Evolutionary conservation across 768 basidiomycete genomes (phyloP).

Genomic region (Tricholoma furcatifolium): DNA sequence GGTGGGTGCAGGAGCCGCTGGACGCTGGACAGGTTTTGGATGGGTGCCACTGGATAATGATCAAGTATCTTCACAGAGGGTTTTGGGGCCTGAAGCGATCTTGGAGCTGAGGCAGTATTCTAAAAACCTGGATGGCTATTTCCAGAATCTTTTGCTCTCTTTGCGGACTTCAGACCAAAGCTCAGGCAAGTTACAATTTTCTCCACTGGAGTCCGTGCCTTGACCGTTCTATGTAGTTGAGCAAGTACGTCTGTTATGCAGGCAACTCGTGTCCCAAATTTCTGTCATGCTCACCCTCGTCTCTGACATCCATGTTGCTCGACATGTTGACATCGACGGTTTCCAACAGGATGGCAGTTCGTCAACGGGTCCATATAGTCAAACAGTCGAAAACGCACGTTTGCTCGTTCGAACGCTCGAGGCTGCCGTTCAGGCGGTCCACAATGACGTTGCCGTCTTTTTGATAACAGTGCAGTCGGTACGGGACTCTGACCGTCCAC

Average conservation of each 20-base stretch:
- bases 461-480: slow-evolving; percentile 58
- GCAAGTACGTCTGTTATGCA: slow-evolving; percentile 42
- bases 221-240: slow-evolving; percentile 28
- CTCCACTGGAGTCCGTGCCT: background rate
- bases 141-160: slow-evolving; percentile 37
- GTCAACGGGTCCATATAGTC: slow-evolving; percentile 52
- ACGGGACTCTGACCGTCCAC: slow-evolving; percentile 34
- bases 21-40: slow-evolving; percentile 83
- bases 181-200: slow-evolving; percentile 32
- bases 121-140: slow-evolving; percentile 48
- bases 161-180: slow-evolving; percentile 30
- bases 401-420: slow-evolving; percentile 70
- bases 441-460: slow-evolving; percentile 66
- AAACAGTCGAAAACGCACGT: slow-evolving; percentile 70
- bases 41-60: slow-evolving; percentile 62
- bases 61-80: slow-evolving; percentile 43
- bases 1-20: slow-evolving; percentile 78
- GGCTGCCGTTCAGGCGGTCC: slow-evolving; percentile 65
- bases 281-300: slow-evolving; percentile 57
- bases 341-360: slow-evolving; percentile 49
- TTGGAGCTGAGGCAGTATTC: slow-evolving; percentile 50
- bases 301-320: slow-evolving; percentile 74
- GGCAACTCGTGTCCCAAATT: slow-evolving; percentile 53
- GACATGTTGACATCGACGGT: slow-evolving; percentile 81
- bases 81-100: slow-evolving; percentile 51